Percentiles rank a stretch among this genome's conserved stretches.
Evolutionary conservation across 768 basidiomycete genomes (phyloP).

Genomic region (Clavaria fumosa): DNA sequence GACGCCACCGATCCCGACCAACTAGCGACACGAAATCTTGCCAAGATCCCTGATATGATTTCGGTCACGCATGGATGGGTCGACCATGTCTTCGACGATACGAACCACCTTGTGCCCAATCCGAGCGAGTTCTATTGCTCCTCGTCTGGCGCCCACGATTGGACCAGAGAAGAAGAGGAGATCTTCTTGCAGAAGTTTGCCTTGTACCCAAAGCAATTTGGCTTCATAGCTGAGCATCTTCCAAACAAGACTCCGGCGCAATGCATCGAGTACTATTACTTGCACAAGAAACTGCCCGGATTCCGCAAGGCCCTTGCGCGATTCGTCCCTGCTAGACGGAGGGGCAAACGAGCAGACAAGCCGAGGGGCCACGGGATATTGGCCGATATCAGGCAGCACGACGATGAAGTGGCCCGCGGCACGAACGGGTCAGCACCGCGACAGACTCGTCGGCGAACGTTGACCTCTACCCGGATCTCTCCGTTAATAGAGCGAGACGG

Average conservation of each 20-base stretch:
- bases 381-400: slow-evolving; percentile 67
- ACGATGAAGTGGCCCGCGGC: slow-evolving; percentile 35
- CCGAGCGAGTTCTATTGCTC: slow-evolving; percentile 66
- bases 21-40: slow-evolving; percentile 74
- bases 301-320: slow-evolving; percentile 63
- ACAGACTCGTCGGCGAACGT: too few species aligned
- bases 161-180: slow-evolving; percentile 75
- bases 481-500: too few species aligned
- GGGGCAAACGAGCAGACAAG: slow-evolving; percentile 44
- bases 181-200: slow-evolving; percentile 73
- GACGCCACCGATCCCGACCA: slow-evolving; percentile 86
- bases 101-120: slow-evolving; percentile 64
- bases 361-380: slow-evolving; percentile 73
- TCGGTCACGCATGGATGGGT: slow-evolving; percentile 46
- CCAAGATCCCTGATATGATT: slow-evolving; percentile 84
- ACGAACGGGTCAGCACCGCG: too few species aligned
- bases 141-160: slow-evolving; percentile 61
- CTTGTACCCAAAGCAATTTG: slow-evolving; percentile 85
- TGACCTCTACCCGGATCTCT: too few species aligned
- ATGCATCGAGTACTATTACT: slow-evolving; percentile 88
- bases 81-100: slow-evolving; percentile 64
- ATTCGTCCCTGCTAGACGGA: slow-evolving; percentile 51
- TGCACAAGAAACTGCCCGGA: slow-evolving; percentile 79
- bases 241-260: slow-evolving; percentile 76
- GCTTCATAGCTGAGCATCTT: slow-evolving; percentile 68